Base-by-base conservation (phyloP, 331 rosid genomes). In the Dryas integrifolia region DNA sequence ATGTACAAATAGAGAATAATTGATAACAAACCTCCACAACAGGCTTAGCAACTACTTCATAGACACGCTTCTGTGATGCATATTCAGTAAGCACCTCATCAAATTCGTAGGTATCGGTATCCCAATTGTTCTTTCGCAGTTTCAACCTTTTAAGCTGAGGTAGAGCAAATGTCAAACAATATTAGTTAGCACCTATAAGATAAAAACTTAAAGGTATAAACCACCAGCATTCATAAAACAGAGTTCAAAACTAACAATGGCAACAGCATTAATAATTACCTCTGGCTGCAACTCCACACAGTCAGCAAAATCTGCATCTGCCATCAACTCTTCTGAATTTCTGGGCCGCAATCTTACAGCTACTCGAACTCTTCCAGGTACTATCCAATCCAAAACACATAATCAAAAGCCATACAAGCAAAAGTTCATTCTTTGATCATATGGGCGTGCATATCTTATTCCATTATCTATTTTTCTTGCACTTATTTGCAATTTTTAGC, bases 11-110 rank as follows among this genome's bases (percentile, higher is more conserved):
- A 13, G 73, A 47, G 55, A 30, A 65, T 26, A 62, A 57, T 41
- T 39, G 70, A 69, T 10, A 58, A 78, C 85, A 64, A 53, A 88
- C 98, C 99, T 92, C 99, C 72, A 95, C 98, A 16, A 95, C 99
- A 74, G 99, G 99, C 89, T 95, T 95, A 24, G 99, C 96, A 73
- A 95, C 98, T 81, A 92, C 99, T 86, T 95, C 99, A 72, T 91
- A 95, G 74, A 92, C 99, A 48, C 99, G 99, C 80, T 88, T 95
- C 83, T 95, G 99, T 7, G 99, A 95, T 51, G 93, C 96, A 68
- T 65, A 88, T 77, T 95, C 97, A 0, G 99, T 95, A 70, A 95
- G 91, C 73, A 95, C 93, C 72, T 89, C 99, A 78, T 95, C 99
- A 75, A 95, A 95, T 78, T 95, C 97, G 7, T 84, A 92, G 2